A percentile compares a stretch with the other conserved stretches of the same genome.
Evolutionary conservation across 768 basidiomycete genomes (phyloP).

Genomic region (Tricholoma flavovirens): DNA sequence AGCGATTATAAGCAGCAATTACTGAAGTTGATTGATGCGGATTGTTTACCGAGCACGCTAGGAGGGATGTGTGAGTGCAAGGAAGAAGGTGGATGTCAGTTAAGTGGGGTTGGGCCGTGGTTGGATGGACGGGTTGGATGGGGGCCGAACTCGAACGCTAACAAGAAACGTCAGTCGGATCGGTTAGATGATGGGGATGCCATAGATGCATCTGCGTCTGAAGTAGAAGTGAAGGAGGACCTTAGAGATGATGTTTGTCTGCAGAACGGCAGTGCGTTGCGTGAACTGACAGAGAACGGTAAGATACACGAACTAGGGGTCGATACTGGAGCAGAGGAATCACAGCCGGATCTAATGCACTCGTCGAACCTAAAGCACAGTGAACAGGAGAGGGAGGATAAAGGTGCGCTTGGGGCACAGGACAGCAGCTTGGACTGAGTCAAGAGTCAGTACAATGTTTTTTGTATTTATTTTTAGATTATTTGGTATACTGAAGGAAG

Average conservation of each 20-base stretch:
- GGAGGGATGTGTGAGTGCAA: constrained; percentile 66
- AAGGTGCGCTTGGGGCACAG: constrained; percentile 21
- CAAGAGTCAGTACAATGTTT: too few species aligned
- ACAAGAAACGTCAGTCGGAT: not conserved
- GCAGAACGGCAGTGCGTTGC: not conserved
- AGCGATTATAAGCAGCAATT: constrained; percentile 52
- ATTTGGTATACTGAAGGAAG: not conserved
- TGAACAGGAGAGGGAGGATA: constrained; percentile 21
- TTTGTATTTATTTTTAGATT: not conserved
- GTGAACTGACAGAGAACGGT: not conserved
- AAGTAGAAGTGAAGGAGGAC: not conserved
- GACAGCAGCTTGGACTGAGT: constrained; percentile 2
- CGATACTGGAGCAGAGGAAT: not conserved
- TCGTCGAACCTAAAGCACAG: constrained; percentile 5
- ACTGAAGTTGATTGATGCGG: constrained; percentile 54
- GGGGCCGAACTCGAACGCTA: constrained; percentile 20
- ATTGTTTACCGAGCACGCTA: constrained; percentile 53
- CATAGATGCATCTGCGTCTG: not conserved
- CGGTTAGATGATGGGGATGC: not conserved
- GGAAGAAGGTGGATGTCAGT: constrained; percentile 48
- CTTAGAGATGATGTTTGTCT: not conserved
- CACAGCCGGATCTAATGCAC: not conserved
- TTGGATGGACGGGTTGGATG: constrained; percentile 50
- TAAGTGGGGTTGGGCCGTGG: constrained; percentile 70
- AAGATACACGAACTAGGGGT: not conserved